Evolutionary conservation across 2,329 filamentous ascomycete species (phyloP).

Genomic region (Epichloe typhina): DNA sequence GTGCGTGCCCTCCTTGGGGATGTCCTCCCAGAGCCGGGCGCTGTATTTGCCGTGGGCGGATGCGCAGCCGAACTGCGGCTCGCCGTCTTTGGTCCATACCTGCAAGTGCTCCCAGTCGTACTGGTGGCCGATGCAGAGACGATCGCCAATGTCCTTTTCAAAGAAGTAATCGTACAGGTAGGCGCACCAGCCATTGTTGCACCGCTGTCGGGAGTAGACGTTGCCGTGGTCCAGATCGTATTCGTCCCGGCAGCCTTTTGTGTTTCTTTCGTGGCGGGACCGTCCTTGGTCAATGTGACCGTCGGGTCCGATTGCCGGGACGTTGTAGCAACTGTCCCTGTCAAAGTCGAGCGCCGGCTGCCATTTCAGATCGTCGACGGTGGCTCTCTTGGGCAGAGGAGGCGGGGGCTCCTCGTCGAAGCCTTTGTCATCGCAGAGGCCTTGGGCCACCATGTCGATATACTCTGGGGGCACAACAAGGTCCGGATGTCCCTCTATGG

Average conservation of each 20-base stretch:
- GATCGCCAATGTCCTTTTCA: conserved; percentile 25
- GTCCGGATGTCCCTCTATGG: not conserved
- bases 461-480: not conserved
- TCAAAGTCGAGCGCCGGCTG: conserved; percentile 20
- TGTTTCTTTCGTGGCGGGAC: conserved; percentile 15
- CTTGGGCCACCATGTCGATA: not conserved
- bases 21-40: conserved; percentile 8
- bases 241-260: conserved; percentile 19
- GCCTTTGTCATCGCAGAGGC: conserved; percentile 4
- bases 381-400: conserved; percentile 11
- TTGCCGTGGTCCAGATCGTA: conserved; percentile 25
- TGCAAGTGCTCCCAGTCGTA: conserved; percentile 27
- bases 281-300: conserved; percentile 21
- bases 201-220: conserved; percentile 28
- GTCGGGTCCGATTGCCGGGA: conserved; percentile 22
- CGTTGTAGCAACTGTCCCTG: conserved; percentile 26
- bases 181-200: conserved; percentile 31
- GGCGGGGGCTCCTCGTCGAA: conserved; percentile 9
- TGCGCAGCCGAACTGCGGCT: conserved; percentile 16
- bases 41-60: conserved; percentile 21
- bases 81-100: conserved; percentile 17
- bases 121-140: conserved; percentile 20
- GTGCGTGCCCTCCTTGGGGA: conserved; percentile 17
- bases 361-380: conserved; percentile 11
- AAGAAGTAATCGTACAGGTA: conserved; percentile 34